A percentile compares a stretch with the other conserved stretches of the same genome.
phyloP scores from a whole-genome alignment of 345 rosid genomes.

The Acer negundo region DNA sequence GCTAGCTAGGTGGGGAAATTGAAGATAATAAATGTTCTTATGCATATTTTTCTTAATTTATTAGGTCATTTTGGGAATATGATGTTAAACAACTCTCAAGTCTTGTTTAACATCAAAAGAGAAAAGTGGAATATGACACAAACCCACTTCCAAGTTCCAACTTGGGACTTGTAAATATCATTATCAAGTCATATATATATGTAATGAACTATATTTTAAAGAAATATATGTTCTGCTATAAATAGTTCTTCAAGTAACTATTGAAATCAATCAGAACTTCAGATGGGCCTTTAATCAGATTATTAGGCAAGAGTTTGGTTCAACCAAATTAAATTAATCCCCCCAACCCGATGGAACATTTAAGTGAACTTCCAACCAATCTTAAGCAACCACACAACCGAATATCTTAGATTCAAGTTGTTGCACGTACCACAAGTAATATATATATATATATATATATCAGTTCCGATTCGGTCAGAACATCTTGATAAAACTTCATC shows the following conservation, averaged over 20 bases:
- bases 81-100: background rate
- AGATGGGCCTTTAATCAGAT: background rate
- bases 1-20: background rate
- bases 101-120: slow-evolving; percentile 17
- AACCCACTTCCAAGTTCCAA: background rate
- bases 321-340: background rate
- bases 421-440: no score
- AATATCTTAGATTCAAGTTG: no score
- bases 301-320: background rate
- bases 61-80: background rate
- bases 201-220: background rate
- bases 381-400: no score
- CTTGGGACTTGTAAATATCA: background rate
- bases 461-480: no score
- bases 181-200: background rate
- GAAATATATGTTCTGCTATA: background rate
- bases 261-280: background rate
- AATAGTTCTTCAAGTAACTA: background rate
- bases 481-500: no score
- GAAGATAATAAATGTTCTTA: background rate
- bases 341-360: background rate
- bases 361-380: background rate
- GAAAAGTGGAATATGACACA: slow-evolving; percentile 18
- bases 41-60: slow-evolving; percentile 1
- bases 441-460: no score